Percentiles rank a stretch among this genome's conserved stretches.
These are phyloP conservation scores for Geoglossum glabrum DNA, from an alignment of 495 filamentous ascomycete genomes.

Conservation along the genomic window DNA sequence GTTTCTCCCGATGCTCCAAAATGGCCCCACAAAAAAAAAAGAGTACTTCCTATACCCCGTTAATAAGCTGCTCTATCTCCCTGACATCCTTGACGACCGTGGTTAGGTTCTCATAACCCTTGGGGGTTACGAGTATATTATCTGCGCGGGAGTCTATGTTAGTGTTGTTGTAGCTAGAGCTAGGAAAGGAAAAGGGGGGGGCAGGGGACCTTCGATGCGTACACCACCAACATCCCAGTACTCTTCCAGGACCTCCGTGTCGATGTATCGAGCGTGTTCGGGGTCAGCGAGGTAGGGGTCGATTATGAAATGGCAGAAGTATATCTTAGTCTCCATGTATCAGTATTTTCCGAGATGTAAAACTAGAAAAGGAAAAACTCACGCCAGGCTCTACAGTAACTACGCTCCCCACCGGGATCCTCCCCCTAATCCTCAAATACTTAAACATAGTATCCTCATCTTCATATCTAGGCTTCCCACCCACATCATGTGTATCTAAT, in stretches of 20 bases:
- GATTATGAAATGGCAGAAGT: conserved; percentile 89
- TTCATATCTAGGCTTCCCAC: conserved; percentile 66
- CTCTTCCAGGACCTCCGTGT: conserved; percentile 47
- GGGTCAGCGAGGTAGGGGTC: conserved; percentile 55
- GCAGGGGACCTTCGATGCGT: conserved; percentile 38
- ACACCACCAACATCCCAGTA: conserved; percentile 90
- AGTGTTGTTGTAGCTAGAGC: conserved; percentile 9
- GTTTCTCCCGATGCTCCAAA: background rate
- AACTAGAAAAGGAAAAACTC: conserved; percentile 16
- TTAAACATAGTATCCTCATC: conserved; percentile 71
- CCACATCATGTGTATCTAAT: conserved; percentile 88
- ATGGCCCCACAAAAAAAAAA: no score
- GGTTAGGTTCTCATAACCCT: conserved; percentile 64
- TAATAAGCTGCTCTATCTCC: conserved; percentile 37
- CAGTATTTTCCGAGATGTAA: background rate
- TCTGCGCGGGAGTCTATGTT: conserved; percentile 23
- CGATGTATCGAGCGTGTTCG: conserved; percentile 50
- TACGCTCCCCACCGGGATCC: conserved; percentile 52
- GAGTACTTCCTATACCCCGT: conserved; percentile 5
- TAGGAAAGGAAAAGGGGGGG: conserved; percentile 1
- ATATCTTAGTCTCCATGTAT: conserved; percentile 32
- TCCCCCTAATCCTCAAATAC: conserved; percentile 66
- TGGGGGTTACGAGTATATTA: conserved; percentile 59
- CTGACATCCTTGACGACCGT: conserved; percentile 49
- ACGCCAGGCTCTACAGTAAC: conserved; percentile 83